Conservation (phyloP, 805 yeast genomes). For the Pichia ethanolica region DNA sequence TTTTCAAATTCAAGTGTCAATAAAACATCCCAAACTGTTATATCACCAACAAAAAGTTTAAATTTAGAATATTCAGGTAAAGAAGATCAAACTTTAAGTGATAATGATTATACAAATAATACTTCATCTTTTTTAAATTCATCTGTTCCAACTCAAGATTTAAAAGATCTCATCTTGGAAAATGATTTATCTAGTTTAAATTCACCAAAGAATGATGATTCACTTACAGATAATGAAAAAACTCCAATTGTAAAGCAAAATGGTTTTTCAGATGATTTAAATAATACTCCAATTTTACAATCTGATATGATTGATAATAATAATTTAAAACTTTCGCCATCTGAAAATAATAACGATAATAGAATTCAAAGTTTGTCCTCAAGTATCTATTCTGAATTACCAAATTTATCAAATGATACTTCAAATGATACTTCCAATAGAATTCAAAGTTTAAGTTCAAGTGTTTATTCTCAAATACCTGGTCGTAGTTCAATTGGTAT, state of each 20-base stretch:
- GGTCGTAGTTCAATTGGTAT: background rate
- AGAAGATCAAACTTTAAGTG: background rate
- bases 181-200: background rate
- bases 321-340: constrained; percentile 1
- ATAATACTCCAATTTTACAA: background rate
- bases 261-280: background rate
- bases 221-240: background rate
- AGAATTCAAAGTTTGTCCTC: constrained; percentile 14
- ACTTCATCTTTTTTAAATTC: constrained; percentile 5
- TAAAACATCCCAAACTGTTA: background rate
- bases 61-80: background rate
- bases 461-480: constrained; percentile 6
- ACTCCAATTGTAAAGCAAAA: constrained; percentile 8
- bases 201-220: background rate
- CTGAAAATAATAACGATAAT: background rate
- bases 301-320: background rate
- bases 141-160: constrained; percentile 6
- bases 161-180: background rate
- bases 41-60: background rate
- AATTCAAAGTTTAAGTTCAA: constrained; percentile 7
- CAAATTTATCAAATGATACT: background rate
- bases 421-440: constrained; percentile 1
- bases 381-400: constrained; percentile 18
- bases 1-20: background rate
- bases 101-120: constrained; percentile 1